These are phyloP conservation scores for Elongisporangium anandrum DNA, from an alignment of 352 stramenopile genomes.

Conservation along the genomic window DNA sequence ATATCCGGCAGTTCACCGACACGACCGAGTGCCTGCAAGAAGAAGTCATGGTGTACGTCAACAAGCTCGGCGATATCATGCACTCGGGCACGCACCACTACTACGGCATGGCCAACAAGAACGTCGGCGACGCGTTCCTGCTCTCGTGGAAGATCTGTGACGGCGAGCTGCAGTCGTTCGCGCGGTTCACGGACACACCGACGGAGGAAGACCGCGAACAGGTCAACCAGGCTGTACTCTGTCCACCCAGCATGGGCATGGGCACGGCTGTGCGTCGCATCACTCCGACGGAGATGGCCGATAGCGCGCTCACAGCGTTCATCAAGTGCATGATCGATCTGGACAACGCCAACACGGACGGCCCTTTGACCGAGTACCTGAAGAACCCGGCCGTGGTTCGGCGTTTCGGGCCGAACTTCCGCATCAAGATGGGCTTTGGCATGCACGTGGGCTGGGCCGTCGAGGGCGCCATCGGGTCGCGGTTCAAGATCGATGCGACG, in stretches of 20 bases:
- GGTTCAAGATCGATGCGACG: conserved; percentile 96
- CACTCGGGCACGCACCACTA: conserved; percentile 84
- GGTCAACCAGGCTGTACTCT: conserved; percentile 67
- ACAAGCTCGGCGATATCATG: conserved; percentile 89
- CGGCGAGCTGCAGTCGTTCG: conserved; percentile 73
- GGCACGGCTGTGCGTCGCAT: conserved; percentile 63
- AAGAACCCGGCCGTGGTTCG: conserved; percentile 69
- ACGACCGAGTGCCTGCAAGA: conserved; percentile 89
- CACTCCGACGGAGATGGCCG: conserved; percentile 88
- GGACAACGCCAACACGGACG: conserved; percentile 78
- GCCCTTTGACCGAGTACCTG: conserved; percentile 66
- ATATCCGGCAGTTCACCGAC: conserved; percentile 93
- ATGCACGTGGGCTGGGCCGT: conserved; percentile 96
- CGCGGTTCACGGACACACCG: conserved; percentile 72
- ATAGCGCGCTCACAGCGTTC: conserved; percentile 93
- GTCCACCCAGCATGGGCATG: conserved; percentile 58
- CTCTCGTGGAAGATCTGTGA: conserved; percentile 93
- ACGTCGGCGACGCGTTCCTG: conserved; percentile 91
- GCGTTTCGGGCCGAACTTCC: conserved; percentile 75
- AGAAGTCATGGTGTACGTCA: conserved; percentile 92
- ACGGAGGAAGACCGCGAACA: conserved; percentile 70
- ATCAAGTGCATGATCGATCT: conserved; percentile 92
- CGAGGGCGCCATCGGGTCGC: conserved; percentile 94
- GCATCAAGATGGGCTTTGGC: conserved; percentile 93
- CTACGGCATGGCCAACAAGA: conserved; percentile 88